Base-by-base conservation (phyloP, 2,329 filamentous ascomycete species). In the Rhynchosporium graminicola region DNA sequence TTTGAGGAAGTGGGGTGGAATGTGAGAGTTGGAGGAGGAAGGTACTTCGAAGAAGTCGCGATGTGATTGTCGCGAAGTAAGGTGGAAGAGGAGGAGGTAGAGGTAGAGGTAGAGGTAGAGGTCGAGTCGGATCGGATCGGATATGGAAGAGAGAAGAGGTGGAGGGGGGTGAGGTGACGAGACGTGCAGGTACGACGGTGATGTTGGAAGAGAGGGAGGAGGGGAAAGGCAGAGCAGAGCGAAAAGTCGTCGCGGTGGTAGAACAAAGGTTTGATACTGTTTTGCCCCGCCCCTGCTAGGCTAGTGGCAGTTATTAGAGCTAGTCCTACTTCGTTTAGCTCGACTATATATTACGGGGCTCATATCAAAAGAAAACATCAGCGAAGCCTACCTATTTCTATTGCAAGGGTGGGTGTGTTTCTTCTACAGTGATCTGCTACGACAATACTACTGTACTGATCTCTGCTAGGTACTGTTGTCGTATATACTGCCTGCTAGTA, bases 201-300 rank as follows among this genome's bases (percentile, higher is more conserved):
- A 65, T 60, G 28, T 48, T 60, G 38, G 38, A 65, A 63, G 64
- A 61, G 65, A 63, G 59, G 63, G 63, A 65, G 57, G 46, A 63
- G 60, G 63, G 62, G 56, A 26, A 56, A 59, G 60, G 42, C 20
- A 20, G 20, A 20, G 20, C 20, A 20, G 20, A 20, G 20, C 20
- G 20, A 20, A 20, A 20, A 20, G 20, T 20, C 20, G 42, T 46
- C 43, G 58, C 38, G 12, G 50, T 38, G 31, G 31, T 33, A 52
- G 31, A 43, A 57, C 42, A 46, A 28, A 46, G 42, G 55, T 33
- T 46, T 46, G 55, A 36, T 57, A 47, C 48, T 38, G 26, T 47
- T 57, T 29, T 43, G 20, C 15, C 28, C 26, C 26, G 31, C 29
- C 13, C 8, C 31, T 4, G 29, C 28, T 33, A 20, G 20, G 20